phyloP scores from a whole-genome alignment of 371 early-diverging fungal species.

The Conidiobolus coronatus region DNA sequence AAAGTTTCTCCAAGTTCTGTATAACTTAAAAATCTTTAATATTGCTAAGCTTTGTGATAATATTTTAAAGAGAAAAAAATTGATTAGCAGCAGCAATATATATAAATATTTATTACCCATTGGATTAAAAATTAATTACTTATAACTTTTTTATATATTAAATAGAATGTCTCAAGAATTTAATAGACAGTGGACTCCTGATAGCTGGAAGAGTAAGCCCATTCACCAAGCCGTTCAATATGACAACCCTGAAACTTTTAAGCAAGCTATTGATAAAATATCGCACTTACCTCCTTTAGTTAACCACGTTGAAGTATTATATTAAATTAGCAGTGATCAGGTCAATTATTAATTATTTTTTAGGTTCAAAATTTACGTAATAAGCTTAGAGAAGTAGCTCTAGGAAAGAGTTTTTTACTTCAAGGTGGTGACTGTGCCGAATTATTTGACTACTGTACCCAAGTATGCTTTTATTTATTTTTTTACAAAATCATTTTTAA shows the following conservation, averaged over 20 bases:
- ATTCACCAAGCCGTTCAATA: slow-evolving; percentile 79
- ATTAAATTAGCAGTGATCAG: not conserved
- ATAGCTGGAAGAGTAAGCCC: slow-evolving; percentile 62
- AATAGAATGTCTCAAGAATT: slow-evolving; percentile 3
- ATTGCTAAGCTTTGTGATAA: no score
- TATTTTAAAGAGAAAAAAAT: no score
- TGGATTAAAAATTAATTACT: no score
- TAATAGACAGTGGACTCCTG: slow-evolving; percentile 47
- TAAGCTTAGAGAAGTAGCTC: slow-evolving; percentile 70
- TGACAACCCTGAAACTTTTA: slow-evolving; percentile 41
- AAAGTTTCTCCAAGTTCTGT: no score
- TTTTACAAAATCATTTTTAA: not conserved
- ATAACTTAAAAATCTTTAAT: no score
- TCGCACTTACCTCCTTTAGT: slow-evolving; percentile 77
- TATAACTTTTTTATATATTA: not conserved
- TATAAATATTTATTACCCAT: no score
- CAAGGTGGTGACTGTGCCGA: slow-evolving; percentile 98
- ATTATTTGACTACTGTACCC: slow-evolving; percentile 84
- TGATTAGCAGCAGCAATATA: no score
- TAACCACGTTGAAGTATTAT: slow-evolving; percentile 50
- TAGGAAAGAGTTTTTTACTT: slow-evolving; percentile 74
- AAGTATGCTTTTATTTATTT: slow-evolving; percentile 17
- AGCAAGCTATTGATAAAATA: slow-evolving; percentile 49
- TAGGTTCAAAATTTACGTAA: slow-evolving; percentile 60
- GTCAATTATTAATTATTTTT: not conserved